A percentile compares a stretch with the other conserved stretches of the same genome.
These are phyloP conservation scores for Xylaria polymorpha DNA, from an alignment of 2,329 filamentous ascomycete genomes.

Conservation along the genomic window DNA sequence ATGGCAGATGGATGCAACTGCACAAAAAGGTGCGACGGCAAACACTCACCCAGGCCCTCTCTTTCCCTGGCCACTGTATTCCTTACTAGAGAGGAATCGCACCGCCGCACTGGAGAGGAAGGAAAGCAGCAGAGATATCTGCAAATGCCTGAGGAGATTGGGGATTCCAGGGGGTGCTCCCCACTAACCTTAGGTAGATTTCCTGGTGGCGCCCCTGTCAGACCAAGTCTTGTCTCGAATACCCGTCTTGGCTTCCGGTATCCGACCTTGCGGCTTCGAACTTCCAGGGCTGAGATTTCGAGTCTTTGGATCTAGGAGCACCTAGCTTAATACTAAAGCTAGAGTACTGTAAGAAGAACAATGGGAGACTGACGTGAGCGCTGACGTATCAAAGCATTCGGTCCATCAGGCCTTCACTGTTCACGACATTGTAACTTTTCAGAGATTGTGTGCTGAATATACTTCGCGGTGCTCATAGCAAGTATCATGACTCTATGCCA, in stretches of 20 bases:
- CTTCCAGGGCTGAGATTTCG: not conserved
- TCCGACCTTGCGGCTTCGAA: slow-evolving; percentile 7
- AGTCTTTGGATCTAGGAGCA: not conserved
- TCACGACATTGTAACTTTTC: too few relatives aligned
- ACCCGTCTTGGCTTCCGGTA: slow-evolving; percentile 31
- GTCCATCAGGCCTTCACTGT: not conserved
- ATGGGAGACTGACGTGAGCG: not conserved
- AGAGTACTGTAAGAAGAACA: not conserved
- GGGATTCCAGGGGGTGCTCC: not conserved
- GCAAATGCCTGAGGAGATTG: too few relatives aligned
- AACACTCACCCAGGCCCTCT: too few relatives aligned
- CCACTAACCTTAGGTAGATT: not conserved
- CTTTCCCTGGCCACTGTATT: too few relatives aligned
- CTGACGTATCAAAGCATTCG: not conserved
- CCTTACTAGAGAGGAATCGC: too few relatives aligned
- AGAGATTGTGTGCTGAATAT: too few relatives aligned
- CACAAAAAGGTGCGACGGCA: too few relatives aligned
- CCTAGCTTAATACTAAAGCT: not conserved
- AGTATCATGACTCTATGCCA: not conserved
- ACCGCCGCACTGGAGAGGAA: too few relatives aligned
- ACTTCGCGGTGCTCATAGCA: slow-evolving; percentile 9
- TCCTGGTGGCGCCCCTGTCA: slow-evolving; percentile 20
- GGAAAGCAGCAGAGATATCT: too few relatives aligned
- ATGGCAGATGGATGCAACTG: too few relatives aligned
- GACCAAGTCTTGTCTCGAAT: slow-evolving; percentile 27